Base-by-base conservation (phyloP, 768 basidiomycete species). In the Candolleomyces aberdarensis region DNA sequence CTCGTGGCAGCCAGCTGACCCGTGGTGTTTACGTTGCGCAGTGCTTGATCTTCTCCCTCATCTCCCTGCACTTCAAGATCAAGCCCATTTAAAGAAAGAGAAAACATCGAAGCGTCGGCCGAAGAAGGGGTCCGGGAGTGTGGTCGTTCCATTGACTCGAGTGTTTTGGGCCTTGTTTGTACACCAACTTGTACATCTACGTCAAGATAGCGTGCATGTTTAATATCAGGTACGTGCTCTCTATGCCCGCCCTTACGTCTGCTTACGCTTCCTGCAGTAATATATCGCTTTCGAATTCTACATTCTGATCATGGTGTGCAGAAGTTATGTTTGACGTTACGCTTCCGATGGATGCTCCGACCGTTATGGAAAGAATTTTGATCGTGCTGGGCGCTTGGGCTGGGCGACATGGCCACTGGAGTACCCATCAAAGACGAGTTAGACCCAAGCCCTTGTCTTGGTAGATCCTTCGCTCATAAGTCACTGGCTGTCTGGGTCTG, bases 61-160 rank as follows among this genome's bases (percentile, higher is more conserved):
- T 99, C 72, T 94, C 94, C 3, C 85, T 99, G 41, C 96, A 99
- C 81, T 98, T 99, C 89, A 98, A 98, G 80, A 98, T 99, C 83
- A 98, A 99, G 83, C 97, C 97, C 15, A 98, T 94, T 67, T 94
- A 86, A 77, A 48, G 50, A 53, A 57, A 65, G 64, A 66, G 60
- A 62, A 54, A 15, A 61, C 58, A 29, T 26, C 26, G 26, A 26
- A 26, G 26, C 26, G 1, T 26, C 26, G 26, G 26, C 26, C 26
- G 26, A 26, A 26, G 26, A 26, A 26, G 26, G 3, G 26, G 26
- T 26, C 26, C 26, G 26, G 26, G 26, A 26, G 26, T 26, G 26
- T 26, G 26, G 26, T 26, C 26, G 57, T 56, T 52, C 56, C 31
- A 56, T 60, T 54, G 20, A 52, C 52, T 57, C 53, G 62, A 61